Conservation (phyloP, 2,329 filamentous ascomycete species). For the Ampelomyces quisqualis region DNA sequence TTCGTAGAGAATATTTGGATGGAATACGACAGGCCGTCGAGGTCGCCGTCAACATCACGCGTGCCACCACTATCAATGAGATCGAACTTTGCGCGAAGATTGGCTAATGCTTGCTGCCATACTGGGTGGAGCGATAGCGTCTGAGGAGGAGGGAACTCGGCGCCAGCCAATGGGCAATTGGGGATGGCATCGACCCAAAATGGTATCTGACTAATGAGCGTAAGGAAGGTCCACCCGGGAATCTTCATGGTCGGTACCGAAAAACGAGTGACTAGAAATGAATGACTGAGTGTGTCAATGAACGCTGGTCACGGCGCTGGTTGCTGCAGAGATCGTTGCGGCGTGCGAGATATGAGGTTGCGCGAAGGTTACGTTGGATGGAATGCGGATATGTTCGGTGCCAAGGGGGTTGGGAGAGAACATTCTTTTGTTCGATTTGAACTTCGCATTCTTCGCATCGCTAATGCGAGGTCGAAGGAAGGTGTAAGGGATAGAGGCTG, state of each 20-base stretch:
- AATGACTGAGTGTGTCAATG: neutral
- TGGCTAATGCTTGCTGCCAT: constrained; percentile 21
- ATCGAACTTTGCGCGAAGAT: constrained; percentile 20
- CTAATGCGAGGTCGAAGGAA: neutral
- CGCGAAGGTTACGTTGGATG: neutral
- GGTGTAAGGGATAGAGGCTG: neutral
- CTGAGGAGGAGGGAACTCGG: constrained; percentile 25
- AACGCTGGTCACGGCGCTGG: neutral
- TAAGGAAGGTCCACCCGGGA: neutral
- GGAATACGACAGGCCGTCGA: constrained; percentile 22
- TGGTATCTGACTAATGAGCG: neutral
- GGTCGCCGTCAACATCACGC: constrained; percentile 10
- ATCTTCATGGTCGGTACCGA: constrained; percentile 1
- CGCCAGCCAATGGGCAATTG: constrained; percentile 22
- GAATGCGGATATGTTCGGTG: neutral
- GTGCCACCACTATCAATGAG: constrained; percentile 16
- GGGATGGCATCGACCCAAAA: neutral
- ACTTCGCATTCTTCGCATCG: neutral
- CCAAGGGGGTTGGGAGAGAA: neutral
- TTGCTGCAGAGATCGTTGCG: neutral
- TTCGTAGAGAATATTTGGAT: constrained; percentile 28
- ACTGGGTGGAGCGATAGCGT: constrained; percentile 18
- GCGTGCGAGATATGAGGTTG: neutral
- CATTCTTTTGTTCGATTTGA: too few species aligned
- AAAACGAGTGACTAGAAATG: neutral